These are phyloP conservation scores for Danielia oregonensis DNA, from an alignment of 805 yeast species.

Conservation along the genomic window DNA sequence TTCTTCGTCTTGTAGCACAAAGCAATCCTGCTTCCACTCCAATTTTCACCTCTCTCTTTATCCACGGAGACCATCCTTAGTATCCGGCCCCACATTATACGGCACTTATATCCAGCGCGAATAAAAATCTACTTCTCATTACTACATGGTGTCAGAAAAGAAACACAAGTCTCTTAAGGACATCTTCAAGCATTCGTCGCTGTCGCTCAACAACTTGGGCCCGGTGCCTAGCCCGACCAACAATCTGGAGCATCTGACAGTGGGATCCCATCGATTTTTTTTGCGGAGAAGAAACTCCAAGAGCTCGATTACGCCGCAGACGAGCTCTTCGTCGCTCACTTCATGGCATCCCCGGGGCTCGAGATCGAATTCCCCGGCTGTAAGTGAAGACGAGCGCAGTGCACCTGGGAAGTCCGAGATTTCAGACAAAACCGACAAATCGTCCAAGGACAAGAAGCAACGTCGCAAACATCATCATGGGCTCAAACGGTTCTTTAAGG, in stretches of 20 bases:
- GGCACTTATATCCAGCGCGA: too few species aligned
- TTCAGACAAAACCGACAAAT: constrained; percentile 6
- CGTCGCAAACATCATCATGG: constrained; percentile 20
- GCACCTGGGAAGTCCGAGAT: constrained; percentile 1
- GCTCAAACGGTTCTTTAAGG: constrained; percentile 52
- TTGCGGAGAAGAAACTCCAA: constrained; percentile 21
- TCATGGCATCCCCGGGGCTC: constrained; percentile 8
- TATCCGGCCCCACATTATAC: too few species aligned
- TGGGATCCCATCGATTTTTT: constrained; percentile 22
- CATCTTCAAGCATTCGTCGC: constrained; percentile 7
- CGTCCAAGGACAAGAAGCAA: not conserved
- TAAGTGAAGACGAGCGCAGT: not conserved
- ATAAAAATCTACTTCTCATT: too few species aligned
- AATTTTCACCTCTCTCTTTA: too few species aligned
- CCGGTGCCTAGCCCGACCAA: constrained; percentile 5
- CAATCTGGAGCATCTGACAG: constrained; percentile 1
- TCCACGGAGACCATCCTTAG: too few species aligned
- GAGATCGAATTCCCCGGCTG: constrained; percentile 3
- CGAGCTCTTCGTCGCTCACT: constrained; percentile 20
- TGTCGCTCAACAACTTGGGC: constrained; percentile 1
- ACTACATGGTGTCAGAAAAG: constrained; percentile 12
- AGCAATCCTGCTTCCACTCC: too few species aligned
- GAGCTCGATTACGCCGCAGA: constrained; percentile 23
- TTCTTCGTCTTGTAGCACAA: too few species aligned
- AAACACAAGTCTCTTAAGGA: constrained; percentile 14